Evolutionary conservation across 805 yeast species (phyloP).

Genomic region (Yarrowia bubula): DNA sequence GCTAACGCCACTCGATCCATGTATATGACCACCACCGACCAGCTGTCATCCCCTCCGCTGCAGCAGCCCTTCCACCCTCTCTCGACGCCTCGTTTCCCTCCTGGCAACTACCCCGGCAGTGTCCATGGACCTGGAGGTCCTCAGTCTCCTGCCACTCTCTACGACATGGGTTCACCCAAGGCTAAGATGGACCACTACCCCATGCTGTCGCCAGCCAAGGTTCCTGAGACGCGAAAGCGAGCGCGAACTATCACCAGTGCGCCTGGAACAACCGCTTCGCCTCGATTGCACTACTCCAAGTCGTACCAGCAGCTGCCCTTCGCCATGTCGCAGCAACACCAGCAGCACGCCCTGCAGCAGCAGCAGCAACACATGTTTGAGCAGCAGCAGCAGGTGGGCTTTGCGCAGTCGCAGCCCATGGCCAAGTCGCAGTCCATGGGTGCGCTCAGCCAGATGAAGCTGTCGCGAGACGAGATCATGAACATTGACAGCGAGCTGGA

Average conservation of each 20-base stretch:
- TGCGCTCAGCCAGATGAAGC: conserved; percentile 5
- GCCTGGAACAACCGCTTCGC: background rate
- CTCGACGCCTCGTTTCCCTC: background rate
- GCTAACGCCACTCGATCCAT: conserved; percentile 19
- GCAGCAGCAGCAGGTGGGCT: conserved; percentile 11
- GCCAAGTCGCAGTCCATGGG: conserved; percentile 25
- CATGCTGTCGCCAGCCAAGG: conserved; percentile 14
- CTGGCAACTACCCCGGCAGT: conserved; percentile 1
- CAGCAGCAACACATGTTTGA: background rate
- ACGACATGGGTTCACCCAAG: conserved; percentile 8
- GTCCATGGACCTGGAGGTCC: conserved; percentile 6
- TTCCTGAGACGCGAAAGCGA: conserved; percentile 6
- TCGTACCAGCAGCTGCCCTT: conserved; percentile 9
- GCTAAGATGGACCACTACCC: conserved; percentile 13
- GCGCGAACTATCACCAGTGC: conserved; percentile 19
- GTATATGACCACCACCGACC: conserved; percentile 17
- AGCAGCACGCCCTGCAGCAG: background rate
- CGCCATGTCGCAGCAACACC: background rate
- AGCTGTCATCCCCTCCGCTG: background rate
- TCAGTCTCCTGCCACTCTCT: background rate
- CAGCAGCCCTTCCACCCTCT: conserved; percentile 20
- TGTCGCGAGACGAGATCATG: conserved; percentile 16
- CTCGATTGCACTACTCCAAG: conserved; percentile 18
- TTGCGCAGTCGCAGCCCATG: conserved; percentile 18
- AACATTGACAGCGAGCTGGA: conserved; percentile 16